Evolutionary conservation across 331 rosid species (phyloP).

Genomic region (Quercus tomentella): DNA sequence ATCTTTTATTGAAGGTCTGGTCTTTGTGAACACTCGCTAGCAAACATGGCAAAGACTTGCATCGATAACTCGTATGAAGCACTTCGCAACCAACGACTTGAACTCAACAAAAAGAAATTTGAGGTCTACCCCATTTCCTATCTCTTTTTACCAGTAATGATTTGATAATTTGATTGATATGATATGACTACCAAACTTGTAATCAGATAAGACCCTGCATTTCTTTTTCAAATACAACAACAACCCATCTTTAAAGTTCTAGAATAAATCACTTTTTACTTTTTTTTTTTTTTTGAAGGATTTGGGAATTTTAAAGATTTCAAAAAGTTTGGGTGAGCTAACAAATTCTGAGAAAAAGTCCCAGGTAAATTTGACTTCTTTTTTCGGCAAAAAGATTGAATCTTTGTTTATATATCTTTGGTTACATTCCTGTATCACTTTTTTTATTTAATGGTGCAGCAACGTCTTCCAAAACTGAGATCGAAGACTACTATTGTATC

Average conservation of each 20-base stretch:
- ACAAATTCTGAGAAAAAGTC: slow-evolving; percentile 40
- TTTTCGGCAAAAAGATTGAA: neutral
- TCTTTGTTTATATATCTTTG: neutral
- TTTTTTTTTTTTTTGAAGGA: slow-evolving; percentile 31
- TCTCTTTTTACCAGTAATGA: neutral
- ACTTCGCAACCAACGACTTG: slow-evolving; percentile 63
- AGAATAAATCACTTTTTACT: neutral
- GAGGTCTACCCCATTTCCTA: slow-evolving; percentile 32
- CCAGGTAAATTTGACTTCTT: slow-evolving; percentile 33
- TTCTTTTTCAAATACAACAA: neutral
- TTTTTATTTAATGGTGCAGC: slow-evolving; percentile 25
- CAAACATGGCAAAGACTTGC: slow-evolving; percentile 30
- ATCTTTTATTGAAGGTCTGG: neutral
- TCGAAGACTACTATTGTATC: slow-evolving; percentile 12
- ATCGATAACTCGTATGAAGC: slow-evolving; percentile 48
- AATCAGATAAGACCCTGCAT: neutral
- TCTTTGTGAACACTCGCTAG: neutral
- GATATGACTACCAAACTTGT: too few relatives aligned
- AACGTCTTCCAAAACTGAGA: slow-evolving; percentile 21
- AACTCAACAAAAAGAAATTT: slow-evolving; percentile 63
- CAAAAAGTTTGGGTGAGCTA: slow-evolving; percentile 44
- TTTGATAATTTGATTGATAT: too few relatives aligned
- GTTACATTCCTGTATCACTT: neutral
- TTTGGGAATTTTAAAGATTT: slow-evolving; percentile 54
- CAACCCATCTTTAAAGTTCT: neutral